These are phyloP conservation scores for Thermomyces lanuginosus DNA, from an alignment of 2,329 filamentous ascomycete species.

Conservation along the genomic window DNA sequence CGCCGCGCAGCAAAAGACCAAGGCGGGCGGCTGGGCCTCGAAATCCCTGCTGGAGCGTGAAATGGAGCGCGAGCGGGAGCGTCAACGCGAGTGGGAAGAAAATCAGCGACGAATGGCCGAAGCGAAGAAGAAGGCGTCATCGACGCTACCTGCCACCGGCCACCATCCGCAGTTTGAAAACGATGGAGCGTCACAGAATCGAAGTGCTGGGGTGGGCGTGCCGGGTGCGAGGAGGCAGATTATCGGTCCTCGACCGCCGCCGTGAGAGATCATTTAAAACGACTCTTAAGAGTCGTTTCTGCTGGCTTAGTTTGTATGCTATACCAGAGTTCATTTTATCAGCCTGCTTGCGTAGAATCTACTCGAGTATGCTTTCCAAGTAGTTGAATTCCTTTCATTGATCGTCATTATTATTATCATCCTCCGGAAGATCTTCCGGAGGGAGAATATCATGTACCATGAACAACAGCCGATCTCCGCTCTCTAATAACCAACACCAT, in stretches of 20 bases:
- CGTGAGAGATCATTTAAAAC: constrained; percentile 9
- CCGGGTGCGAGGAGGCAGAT: constrained; percentile 45
- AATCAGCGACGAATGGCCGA: constrained; percentile 36
- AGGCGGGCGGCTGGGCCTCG: constrained; percentile 44
- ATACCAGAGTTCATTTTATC: too few species aligned
- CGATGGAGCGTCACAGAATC: too few species aligned
- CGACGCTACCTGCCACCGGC: too few species aligned
- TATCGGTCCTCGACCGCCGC: constrained; percentile 42
- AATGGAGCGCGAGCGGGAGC: constrained; percentile 50
- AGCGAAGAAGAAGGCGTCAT: constrained; percentile 31
- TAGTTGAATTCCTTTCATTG: too few species aligned
- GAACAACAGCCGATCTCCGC: constrained; percentile 23
- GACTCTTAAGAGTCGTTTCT: neutral
- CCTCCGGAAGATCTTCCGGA: constrained; percentile 2
- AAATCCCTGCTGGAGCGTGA: constrained; percentile 48
- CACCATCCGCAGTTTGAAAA: too few species aligned
- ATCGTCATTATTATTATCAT: constrained; percentile 1
- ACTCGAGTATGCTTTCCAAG: too few species aligned
- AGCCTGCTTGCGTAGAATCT: too few species aligned
- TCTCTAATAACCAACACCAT: constrained; percentile 25
- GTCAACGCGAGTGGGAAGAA: constrained; percentile 50
- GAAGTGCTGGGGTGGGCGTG: constrained; percentile 34
- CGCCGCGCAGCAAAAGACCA: constrained; percentile 40
- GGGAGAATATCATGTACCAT: constrained; percentile 19
- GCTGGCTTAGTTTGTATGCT: constrained; percentile 1